These are phyloP conservation scores for Proliferodiscus dingleyae DNA, from an alignment of 2,329 filamentous ascomycete species.

Conservation along the genomic window DNA sequence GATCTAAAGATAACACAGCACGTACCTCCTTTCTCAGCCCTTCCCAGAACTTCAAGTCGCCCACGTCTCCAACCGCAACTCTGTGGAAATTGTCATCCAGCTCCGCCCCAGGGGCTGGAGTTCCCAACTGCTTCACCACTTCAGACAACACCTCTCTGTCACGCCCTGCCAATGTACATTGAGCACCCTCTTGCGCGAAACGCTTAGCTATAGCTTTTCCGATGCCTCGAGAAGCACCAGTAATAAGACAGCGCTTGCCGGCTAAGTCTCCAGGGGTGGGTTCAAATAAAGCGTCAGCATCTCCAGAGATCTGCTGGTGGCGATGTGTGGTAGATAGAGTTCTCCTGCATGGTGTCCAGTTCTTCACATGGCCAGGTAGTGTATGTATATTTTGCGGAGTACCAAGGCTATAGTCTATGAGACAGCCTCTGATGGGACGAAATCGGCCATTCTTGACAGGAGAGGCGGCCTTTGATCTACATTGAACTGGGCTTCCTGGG, in stretches of 20 bases:
- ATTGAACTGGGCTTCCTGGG: too few relatives aligned
- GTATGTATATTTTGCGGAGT: too few relatives aligned
- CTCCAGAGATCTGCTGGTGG: too few relatives aligned
- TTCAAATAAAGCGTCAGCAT: too few relatives aligned
- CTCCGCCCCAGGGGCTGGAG: background rate
- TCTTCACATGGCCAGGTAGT: too few relatives aligned
- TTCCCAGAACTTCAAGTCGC: constrained; percentile 25
- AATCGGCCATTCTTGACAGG: too few relatives aligned
- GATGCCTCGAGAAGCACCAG: constrained; percentile 67
- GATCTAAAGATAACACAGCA: too few relatives aligned
- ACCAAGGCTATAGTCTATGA: too few relatives aligned
- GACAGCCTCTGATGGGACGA: too few relatives aligned
- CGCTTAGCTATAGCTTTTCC: constrained; percentile 61
- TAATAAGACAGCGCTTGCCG: constrained; percentile 47
- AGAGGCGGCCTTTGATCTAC: too few relatives aligned
- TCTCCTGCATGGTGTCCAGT: too few relatives aligned
- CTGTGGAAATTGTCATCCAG: constrained; percentile 10
- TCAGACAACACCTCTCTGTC: constrained; percentile 60
- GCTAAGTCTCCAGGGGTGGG: background rate
- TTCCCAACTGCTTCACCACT: constrained; percentile 34
- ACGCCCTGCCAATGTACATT: constrained; percentile 58
- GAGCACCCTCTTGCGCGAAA: constrained; percentile 59
- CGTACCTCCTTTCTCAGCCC: constrained; percentile 21
- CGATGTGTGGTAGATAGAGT: too few relatives aligned
- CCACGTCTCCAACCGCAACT: constrained; percentile 28